Evolutionary conservation across 2,329 filamentous ascomycete species (phyloP).

Genomic region (Pseudogymnoascus verrucosus): DNA sequence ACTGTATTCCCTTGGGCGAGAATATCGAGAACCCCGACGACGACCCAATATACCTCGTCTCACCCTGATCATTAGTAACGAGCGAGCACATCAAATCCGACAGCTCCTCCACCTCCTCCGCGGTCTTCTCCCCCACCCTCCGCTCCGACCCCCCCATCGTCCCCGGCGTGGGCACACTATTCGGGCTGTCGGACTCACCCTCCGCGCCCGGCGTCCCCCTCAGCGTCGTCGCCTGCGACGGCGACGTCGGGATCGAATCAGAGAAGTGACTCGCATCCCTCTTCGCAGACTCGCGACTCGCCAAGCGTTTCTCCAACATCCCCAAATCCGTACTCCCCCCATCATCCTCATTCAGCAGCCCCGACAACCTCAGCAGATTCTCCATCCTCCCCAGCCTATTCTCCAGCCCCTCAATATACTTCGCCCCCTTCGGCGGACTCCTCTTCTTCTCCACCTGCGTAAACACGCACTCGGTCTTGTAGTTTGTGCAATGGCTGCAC

Average conservation of each 20-base stretch:
- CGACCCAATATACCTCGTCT: slow-evolving; percentile 92
- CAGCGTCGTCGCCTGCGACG: slow-evolving; percentile 16
- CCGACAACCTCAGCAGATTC: slow-evolving; percentile 76
- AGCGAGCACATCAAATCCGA: slow-evolving; percentile 99
- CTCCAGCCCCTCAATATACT: slow-evolving; percentile 95
- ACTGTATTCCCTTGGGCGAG: slow-evolving; percentile 94
- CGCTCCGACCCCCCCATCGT: slow-evolving; percentile 26
- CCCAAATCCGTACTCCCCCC: slow-evolving; percentile 79
- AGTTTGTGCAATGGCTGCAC: slow-evolving; percentile 93
- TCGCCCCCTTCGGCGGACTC: slow-evolving; percentile 92
- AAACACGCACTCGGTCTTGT: slow-evolving; percentile 96
- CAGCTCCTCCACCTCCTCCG: slow-evolving; percentile 73
- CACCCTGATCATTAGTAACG: slow-evolving; percentile 88
- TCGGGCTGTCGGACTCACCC: slow-evolving; percentile 38
- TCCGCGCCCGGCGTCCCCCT: slow-evolving; percentile 36
- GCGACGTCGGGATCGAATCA: slow-evolving; percentile 19
- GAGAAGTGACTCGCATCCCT: slow-evolving; percentile 25
- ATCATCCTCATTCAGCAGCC: slow-evolving; percentile 78
- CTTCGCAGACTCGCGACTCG: slow-evolving; percentile 40
- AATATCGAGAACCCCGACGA: slow-evolving; percentile 99
- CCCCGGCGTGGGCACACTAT: slow-evolving; percentile 41
- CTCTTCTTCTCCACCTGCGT: slow-evolving; percentile 99
- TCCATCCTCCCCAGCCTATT: slow-evolving; percentile 96
- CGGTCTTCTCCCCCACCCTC: slow-evolving; percentile 40
- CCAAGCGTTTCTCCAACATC: slow-evolving; percentile 70